These are phyloP conservation scores for Xylariaceae sp. DNA, from an alignment of 2,329 filamentous ascomycete genomes.

Conservation along the genomic window DNA sequence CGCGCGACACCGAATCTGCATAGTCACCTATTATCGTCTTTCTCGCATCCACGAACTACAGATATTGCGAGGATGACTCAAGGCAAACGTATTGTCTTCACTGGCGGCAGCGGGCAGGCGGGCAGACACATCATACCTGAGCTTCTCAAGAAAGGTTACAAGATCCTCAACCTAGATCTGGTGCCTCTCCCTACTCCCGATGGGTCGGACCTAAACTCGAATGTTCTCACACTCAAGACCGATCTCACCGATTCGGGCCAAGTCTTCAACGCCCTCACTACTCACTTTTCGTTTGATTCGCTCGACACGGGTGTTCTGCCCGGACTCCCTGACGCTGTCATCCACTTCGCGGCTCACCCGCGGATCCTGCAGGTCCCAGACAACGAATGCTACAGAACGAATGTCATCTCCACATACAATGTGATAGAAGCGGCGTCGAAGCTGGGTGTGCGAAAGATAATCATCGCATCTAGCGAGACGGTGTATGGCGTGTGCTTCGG, in stretches of 20 bases:
- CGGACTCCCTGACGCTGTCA: conserved; percentile 52
- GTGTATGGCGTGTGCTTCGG: conserved; percentile 59
- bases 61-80: background rate
- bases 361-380: conserved; percentile 58
- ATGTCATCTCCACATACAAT: conserved; percentile 54
- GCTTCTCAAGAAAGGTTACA: conserved; percentile 22
- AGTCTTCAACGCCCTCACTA: conserved; percentile 35
- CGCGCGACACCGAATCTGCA: background rate
- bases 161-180: conserved; percentile 35
- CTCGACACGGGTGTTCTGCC: conserved; percentile 26
- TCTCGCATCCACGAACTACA: background rate
- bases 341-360: conserved; percentile 57
- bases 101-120: conserved; percentile 34
- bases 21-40: background rate
- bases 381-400: conserved; percentile 52
- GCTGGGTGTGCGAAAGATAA: conserved; percentile 56
- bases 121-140: conserved; percentile 34
- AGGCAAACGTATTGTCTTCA: conserved; percentile 32
- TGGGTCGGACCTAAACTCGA: conserved; percentile 14
- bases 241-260: conserved; percentile 33
- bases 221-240: conserved; percentile 33
- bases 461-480: conserved; percentile 55
- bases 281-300: conserved; percentile 44
- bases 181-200: conserved; percentile 24
- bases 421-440: conserved; percentile 59